Evolutionary conservation across 164 flowering plant species (phyloP), one percentile per base, ranked within the genome.

Genomic region (Brasenia schreberi): DNA sequence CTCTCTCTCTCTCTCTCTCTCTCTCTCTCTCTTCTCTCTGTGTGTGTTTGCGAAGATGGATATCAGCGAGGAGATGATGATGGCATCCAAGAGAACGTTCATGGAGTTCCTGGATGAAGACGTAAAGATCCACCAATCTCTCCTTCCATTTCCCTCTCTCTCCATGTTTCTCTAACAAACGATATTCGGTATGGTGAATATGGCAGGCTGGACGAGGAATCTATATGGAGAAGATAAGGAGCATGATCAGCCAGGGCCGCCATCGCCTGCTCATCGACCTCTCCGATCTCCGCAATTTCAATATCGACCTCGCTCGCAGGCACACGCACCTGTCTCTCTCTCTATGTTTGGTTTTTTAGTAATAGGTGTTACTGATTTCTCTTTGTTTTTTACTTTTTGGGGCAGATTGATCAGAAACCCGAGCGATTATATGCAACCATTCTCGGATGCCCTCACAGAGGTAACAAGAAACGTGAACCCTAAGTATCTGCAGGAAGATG

Each of bases 401-500:
- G 43, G 42, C 70, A 95, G 99, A 78, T 65, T 95, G 53, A 78
- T 95, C 7, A 85, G 76, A 79, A 84, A 68, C 63, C 99, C 99
- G 0, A 67, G 82, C 9, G 97, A 95, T 67, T 92, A 85, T 63
- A 79, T 92, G 75, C 99, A 95, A 64, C 78, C 97, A 0, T 86
- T 92, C 59, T 77, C 85, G 7, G 97, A 92, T 80, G 96, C 97
- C 5, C 82, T 84, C 12, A 88, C 99, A 0, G 99, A 95, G 56
- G 80, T 82, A 42, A 80, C 85, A 9, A 77, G 87, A 3, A 81
- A 72, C 69, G 75, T 84, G n/a, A 85, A 91, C 67, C 81, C 82
- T 5, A 92, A 89, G 84, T 90, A 79, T 71, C 71, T 92, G 66
- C 84, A 84, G 78, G 97, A 88, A 83, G 99, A 93, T 58, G 97